Evolutionary conservation across 148 eudicot genomes (phyloP), one percentile per base, ranked within the genome.

Genomic region (Cornus kousa): DNA sequence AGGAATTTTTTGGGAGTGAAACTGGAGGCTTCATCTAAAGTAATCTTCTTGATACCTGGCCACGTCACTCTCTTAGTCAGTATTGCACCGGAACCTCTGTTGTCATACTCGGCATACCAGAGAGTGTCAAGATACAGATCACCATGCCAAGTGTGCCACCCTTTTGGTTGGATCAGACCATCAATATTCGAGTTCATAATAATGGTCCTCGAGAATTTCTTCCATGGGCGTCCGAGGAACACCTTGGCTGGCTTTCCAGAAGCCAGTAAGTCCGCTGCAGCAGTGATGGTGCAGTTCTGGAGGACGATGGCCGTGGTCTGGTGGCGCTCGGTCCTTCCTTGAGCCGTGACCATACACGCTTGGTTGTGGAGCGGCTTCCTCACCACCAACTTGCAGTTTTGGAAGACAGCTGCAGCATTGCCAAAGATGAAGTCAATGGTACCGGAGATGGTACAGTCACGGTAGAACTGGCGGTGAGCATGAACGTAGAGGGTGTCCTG

Each of bases 341-440:
- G 97, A 0, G 93, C 94, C 4, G 94, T 88, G 14, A 92, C 90
- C 86, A 83, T 84, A 80, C 86, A 84, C 2, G 39, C 75, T 62
- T 88, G 92, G 79, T 78, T 74, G 2, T 73, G 80, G 50, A 83
- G 13, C 0, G 94, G 94, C 24, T 84, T 83, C 35, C 94, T 67
- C 5, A 89, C 77, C 2, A 87, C 72, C 62, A 90, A 32, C 33
- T 77, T 86, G 77, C 97, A 90, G 55, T 88, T 87, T 28, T 92
- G 97, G 86, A 92, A 89, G 32, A 92, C 83, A 0, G 88, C 89
- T 2, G 78, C 76, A 0, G 94, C 91, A 35, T 92, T 90, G 0
- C 97, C 97, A 32, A 87, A 89, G 77, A 92, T 84, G 88, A 90
- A 87, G 82, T 92, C 94, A 9, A 90, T 83, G 67, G 91, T 89